Evolutionary conservation across 2,329 filamentous ascomycete genomes (phyloP), one percentile per base, ranked within the genome.

Genomic region (Emergomyces africanus): DNA sequence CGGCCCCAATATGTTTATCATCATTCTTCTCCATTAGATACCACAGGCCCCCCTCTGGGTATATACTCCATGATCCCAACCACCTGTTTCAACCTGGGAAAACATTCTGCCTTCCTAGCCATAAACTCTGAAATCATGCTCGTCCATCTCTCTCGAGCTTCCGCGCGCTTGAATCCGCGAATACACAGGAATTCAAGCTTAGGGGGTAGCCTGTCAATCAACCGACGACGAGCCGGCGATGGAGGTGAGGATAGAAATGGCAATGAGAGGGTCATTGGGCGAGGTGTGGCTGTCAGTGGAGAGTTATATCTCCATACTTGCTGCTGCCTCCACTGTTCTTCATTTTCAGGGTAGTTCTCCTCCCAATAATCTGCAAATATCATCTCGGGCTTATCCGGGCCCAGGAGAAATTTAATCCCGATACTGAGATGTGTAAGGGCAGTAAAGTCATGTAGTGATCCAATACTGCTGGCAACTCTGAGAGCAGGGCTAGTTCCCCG

Each of bases 391-490:
- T 2, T n/a, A 42, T 23, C 15, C 12, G 51, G 51, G 6, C 56
- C 56, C 3, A 57, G 23, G 4, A 57, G 30, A 4, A 50, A 37
- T 3, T 39, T 35, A 20, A 57, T 14, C 3, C 56, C 56, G 9
- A 57, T 57, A 23, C 56, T 35, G n/a, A 57, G 56, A 30, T 50
- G 44, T 2, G 56, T 57, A 6, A 57, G 56, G n/a, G 56, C 56
- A 5, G 44, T 18, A 25, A 49, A 57, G 23, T 37, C 28, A 44
- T 50, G 28, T 18, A 57, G 33, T n/a, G 42, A 57, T 30, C 56
- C 44, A 33, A 57, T 57, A 35, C 12, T 18, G 12, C 28, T 57
- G 9, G 14, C n/a, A 25, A 15, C 20, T 18, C 2, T 6, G 18
- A 20, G 5, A 15, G 28, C 20, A 20, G 2, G 30, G 1, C 37